Evolutionary conservation across 345 rosid genomes (phyloP).

Genomic region (Populus davidiana): DNA sequence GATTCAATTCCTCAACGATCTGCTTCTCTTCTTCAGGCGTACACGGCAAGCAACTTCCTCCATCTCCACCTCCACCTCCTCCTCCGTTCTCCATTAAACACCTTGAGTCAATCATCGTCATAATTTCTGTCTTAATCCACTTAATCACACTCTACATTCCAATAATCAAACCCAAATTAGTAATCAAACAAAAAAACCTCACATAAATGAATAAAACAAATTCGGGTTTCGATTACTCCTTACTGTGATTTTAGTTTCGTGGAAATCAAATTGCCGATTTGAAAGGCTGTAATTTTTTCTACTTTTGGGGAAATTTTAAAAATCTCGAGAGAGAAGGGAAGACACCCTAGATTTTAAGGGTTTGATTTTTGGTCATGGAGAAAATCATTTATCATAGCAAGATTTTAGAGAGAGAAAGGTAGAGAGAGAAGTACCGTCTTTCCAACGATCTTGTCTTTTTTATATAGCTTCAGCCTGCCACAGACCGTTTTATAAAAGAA

Average conservation of each 20-base stretch:
- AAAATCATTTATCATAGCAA: not conserved
- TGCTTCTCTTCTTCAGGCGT: conserved; percentile 65
- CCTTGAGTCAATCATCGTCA: conserved; percentile 56
- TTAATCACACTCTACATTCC: not conserved
- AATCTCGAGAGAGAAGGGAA: not conserved
- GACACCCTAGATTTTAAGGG: conserved; percentile 23
- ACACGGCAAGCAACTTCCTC: conserved; percentile 47
- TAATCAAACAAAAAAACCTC: not conserved
- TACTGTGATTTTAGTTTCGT: not conserved
- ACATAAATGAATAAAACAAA: not conserved
- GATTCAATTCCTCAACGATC: conserved; percentile 51
- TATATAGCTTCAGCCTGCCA: conserved; percentile 7
- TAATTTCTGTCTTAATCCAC: conserved; percentile 13
- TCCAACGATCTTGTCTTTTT: conserved; percentile 25
- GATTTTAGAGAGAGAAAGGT: not conserved
- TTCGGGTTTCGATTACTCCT: not conserved
- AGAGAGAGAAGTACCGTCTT: conserved; percentile 16
- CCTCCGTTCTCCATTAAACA: conserved; percentile 53
- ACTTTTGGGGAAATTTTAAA: not conserved
- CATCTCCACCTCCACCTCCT: conserved; percentile 21
- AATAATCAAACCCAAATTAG: not conserved
- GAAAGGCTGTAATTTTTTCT: not conserved
- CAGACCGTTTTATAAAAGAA: conserved; percentile 31
- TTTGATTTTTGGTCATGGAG: conserved; percentile 6
- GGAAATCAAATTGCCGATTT: not conserved